Conservation (phyloP, 805 yeast species). For the Metschnikowia hibisci region DNA sequence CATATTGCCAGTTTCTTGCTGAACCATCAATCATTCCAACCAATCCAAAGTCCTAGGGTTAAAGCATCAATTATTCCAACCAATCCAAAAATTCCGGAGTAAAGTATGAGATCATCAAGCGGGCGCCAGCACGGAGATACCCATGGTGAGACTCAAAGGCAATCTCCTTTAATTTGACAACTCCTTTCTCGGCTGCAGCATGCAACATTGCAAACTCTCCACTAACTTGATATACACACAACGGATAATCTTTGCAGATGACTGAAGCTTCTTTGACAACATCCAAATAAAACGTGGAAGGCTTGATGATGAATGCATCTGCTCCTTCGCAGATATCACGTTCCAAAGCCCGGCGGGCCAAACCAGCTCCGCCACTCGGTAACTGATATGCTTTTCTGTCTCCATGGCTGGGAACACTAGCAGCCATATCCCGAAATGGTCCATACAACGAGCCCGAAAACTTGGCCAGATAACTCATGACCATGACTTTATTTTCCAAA, state of each 20-base stretch:
- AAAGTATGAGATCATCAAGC: slow-evolving; percentile 84
- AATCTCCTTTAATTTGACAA: slow-evolving; percentile 77
- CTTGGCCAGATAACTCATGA: slow-evolving; percentile 93
- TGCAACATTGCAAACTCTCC: slow-evolving; percentile 98
- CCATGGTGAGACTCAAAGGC: slow-evolving; percentile 90
- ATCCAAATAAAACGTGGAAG: slow-evolving; percentile 92
- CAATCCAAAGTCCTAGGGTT: too few species aligned
- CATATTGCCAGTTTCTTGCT: too few species aligned
- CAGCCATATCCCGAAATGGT: slow-evolving; percentile 97
- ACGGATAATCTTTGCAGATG: slow-evolving; percentile 77
- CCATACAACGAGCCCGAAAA: slow-evolving; percentile 90
- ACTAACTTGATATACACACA: slow-evolving; percentile 93
- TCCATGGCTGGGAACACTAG: slow-evolving; percentile 82
- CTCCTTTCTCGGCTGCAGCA: slow-evolving; percentile 96
- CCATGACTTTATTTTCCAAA: slow-evolving; percentile 81
- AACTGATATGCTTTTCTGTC: slow-evolving; percentile 91
- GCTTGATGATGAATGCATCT: slow-evolving; percentile 93
- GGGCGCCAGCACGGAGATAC: slow-evolving; percentile 92
- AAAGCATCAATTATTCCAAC: slow-evolving; percentile 52
- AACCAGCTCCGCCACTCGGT: slow-evolving; percentile 88
- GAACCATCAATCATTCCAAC: too few species aligned
- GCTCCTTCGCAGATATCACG: slow-evolving; percentile 92
- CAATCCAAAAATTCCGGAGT: slow-evolving; percentile 96
- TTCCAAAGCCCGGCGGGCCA: slow-evolving; percentile 84
- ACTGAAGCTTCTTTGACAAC: slow-evolving; percentile 83